A percentile compares a stretch with the other conserved stretches of the same genome.
These are phyloP conservation scores for Salvia rosmarinus DNA, from an alignment of 257 asterid genomes.

Conservation along the genomic window DNA sequence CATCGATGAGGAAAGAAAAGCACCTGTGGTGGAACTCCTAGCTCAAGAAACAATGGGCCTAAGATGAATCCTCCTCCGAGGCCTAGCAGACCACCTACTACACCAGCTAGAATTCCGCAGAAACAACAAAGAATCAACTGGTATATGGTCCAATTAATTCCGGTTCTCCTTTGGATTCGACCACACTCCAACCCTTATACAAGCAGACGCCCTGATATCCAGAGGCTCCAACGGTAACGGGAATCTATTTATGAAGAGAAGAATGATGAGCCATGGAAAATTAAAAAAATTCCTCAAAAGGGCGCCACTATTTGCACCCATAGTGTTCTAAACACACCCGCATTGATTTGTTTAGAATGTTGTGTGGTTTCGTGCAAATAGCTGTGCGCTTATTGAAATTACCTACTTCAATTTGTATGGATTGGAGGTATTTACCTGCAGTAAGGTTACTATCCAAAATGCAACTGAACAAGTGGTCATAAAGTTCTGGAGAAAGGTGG, in stretches of 20 bases:
- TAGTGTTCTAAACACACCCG: too few species aligned
- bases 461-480: constrained; percentile 49
- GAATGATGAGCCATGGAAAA: constrained; percentile 2
- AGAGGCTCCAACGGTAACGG: constrained; percentile 58
- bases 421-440: constrained; percentile 47
- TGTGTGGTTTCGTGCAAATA: not conserved
- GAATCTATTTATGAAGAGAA: constrained; percentile 44
- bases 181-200: constrained; percentile 54
- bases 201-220: constrained; percentile 57
- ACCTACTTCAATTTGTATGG: not conserved
- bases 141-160: constrained; percentile 48
- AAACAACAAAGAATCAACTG: constrained; percentile 55
- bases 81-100: constrained; percentile 68
- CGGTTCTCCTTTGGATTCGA: constrained; percentile 48
- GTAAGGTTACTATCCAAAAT: constrained; percentile 53
- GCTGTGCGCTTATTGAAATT: not conserved
- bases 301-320: not conserved
- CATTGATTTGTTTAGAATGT: too few species aligned
- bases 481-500: constrained; percentile 43
- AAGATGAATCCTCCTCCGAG: constrained; percentile 75
- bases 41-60: constrained; percentile 60
- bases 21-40: constrained; percentile 72
- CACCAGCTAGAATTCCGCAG: constrained; percentile 61
- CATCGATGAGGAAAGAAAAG: not conserved
- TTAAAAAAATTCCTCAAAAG: not conserved